These are phyloP conservation scores for Lecanicillium sp. DNA, from an alignment of 2,329 filamentous ascomycete genomes.

Conservation along the genomic window DNA sequence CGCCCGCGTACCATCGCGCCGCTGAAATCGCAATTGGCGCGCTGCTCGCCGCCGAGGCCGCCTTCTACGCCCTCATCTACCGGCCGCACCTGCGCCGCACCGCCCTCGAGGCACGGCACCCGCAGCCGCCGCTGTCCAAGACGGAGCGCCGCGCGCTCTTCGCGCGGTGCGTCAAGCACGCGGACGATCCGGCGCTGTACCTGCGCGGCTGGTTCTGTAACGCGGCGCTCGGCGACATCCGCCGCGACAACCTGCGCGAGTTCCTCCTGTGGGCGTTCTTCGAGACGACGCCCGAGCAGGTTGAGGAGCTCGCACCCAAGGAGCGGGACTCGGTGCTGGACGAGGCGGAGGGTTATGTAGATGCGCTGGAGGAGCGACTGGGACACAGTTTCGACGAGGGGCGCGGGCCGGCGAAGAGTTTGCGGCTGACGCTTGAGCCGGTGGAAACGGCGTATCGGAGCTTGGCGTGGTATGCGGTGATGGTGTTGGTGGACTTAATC, in stretches of 20 bases:
- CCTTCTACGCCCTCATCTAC: constrained; percentile 39
- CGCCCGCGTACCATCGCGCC: constrained; percentile 15
- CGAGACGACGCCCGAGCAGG: constrained; percentile 35
- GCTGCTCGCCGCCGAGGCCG: constrained; percentile 33
- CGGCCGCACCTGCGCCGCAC: constrained; percentile 36
- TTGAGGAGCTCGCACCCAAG: constrained; percentile 10
- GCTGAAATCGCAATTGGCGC: constrained; percentile 20
- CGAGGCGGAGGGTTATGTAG: constrained; percentile 43
- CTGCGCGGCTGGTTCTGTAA: constrained; percentile 62
- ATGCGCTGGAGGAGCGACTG: constrained; percentile 47
- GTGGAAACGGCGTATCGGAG: constrained; percentile 56
- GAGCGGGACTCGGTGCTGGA: constrained; percentile 26
- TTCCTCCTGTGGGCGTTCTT: constrained; percentile 65
- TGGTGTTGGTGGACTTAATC: constrained; percentile 49
- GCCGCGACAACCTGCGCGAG: constrained; percentile 61
- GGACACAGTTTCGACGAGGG: constrained; percentile 47
- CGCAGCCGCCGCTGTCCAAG: constrained; percentile 32
- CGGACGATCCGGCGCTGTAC: constrained; percentile 51
- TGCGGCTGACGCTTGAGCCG: constrained; percentile 61
- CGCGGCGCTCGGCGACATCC: constrained; percentile 50
- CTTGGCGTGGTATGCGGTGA: constrained; percentile 56
- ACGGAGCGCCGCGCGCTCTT: constrained; percentile 51
- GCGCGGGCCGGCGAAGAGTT: constrained; percentile 46
- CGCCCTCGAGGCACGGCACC: constrained; percentile 33
- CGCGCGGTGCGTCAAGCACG: constrained; percentile 46